These are phyloP conservation scores for Pseudozyma thailandica DNA, from an alignment of 1,284 basidiomycete genomes.

Conservation along the genomic window DNA sequence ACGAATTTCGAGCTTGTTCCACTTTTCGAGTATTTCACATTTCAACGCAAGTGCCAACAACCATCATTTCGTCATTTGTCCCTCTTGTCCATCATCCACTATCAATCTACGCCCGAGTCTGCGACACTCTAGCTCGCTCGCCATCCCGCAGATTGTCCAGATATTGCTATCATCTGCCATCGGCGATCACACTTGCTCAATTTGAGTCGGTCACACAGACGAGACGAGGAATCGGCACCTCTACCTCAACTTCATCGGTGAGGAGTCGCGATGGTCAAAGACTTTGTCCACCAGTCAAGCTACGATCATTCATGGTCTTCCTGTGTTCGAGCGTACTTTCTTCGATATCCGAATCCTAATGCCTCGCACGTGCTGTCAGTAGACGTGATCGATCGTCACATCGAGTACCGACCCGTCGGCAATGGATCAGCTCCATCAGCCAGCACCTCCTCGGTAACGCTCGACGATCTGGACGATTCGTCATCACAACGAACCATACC, in stretches of 20 bases:
- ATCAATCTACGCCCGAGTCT: no score
- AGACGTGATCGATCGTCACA: conserved; percentile 84
- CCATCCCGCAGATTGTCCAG: no score
- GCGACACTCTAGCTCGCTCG: no score
- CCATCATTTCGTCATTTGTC: neutral
- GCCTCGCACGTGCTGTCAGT: conserved; percentile 92
- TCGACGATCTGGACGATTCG: conserved; percentile 61
- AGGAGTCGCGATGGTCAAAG: conserved; percentile 38
- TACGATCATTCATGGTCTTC: conserved; percentile 55
- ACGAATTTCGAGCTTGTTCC: conserved; percentile 9
- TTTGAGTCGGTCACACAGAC: no score
- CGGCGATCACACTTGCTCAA: no score
- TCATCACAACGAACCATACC: conserved; percentile 70
- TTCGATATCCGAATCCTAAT: conserved; percentile 96
- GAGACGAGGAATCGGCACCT: no score
- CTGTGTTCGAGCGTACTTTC: conserved; percentile 78
- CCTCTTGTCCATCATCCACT: neutral
- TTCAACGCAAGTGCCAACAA: conserved; percentile 11
- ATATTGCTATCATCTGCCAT: no score
- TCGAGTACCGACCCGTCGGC: conserved; percentile 55
- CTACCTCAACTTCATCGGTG: neutral
- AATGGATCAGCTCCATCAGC: conserved; percentile 16
- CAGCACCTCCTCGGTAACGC: conserved; percentile 27
- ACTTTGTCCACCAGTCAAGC: conserved; percentile 46
- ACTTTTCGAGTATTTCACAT: conserved; percentile 13